Conservation (phyloP, 2,329 filamentous ascomycete species). For the Periconia sp. region DNA sequence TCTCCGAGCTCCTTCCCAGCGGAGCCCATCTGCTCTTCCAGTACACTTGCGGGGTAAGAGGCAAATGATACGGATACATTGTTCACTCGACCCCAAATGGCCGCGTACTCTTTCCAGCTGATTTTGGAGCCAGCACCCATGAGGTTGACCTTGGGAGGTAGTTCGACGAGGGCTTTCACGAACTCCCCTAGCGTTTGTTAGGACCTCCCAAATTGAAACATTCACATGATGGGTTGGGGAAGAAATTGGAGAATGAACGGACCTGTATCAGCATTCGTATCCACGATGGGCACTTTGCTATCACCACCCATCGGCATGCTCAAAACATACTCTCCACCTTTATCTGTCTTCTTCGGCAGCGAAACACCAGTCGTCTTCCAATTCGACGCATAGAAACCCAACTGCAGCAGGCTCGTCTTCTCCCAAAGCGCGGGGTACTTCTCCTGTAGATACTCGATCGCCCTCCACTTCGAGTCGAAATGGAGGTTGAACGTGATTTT, state of each 20-base stretch:
- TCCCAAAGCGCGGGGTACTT: constrained; percentile 27
- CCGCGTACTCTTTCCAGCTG: constrained; percentile 24
- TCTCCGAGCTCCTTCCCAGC: constrained; percentile 34
- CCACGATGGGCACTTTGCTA: constrained; percentile 20
- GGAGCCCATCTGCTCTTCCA: constrained; percentile 26
- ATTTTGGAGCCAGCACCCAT: constrained; percentile 23
- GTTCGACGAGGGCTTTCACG: constrained; percentile 24
- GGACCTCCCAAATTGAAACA: neutral
- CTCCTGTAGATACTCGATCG: constrained; percentile 43
- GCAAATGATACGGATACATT: constrained; percentile 22
- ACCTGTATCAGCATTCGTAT: constrained; percentile 23
- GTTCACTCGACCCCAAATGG: constrained; percentile 23
- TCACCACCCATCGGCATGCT: constrained; percentile 20
- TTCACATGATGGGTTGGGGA: neutral
- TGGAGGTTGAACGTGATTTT: constrained; percentile 40
- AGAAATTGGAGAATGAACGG: constrained; percentile 2
- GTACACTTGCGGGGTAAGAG: constrained; percentile 6
- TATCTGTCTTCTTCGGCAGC: constrained; percentile 20
- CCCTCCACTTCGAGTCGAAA: constrained; percentile 46
- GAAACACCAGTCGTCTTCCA: constrained; percentile 15
- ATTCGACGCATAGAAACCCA: constrained; percentile 27
- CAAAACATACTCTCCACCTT: constrained; percentile 22
- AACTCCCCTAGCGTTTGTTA: constrained; percentile 12
- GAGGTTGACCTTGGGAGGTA: constrained; percentile 26
- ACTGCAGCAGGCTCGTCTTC: constrained; percentile 30